A percentile compares a stretch with the other conserved stretches of the same genome.
Evolutionary conservation across 2,329 filamentous ascomycete genomes (phyloP).

Genomic region (Aspergillus sp.): DNA sequence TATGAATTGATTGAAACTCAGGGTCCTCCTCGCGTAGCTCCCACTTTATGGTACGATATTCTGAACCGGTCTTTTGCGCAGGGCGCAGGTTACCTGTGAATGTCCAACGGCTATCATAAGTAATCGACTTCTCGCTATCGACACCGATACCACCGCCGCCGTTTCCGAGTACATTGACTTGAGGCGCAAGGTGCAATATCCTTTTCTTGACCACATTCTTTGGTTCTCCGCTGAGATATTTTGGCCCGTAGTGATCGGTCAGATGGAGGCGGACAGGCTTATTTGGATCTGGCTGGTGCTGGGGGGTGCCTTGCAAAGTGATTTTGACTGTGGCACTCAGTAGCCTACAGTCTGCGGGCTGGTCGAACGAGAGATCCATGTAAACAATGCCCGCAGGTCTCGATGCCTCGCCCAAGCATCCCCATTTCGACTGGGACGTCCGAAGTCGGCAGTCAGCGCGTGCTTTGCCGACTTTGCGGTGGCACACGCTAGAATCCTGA

Average conservation of each 20-base stretch:
- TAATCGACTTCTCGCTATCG: slow-evolving; percentile 11
- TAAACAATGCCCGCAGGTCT: not conserved
- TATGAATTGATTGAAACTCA: not conserved
- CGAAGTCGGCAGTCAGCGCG: slow-evolving; percentile 17
- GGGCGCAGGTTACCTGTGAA: slow-evolving; percentile 16
- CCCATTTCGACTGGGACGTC: slow-evolving; percentile 18
- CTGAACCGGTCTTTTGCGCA: not conserved
- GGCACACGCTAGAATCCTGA: slow-evolving; percentile 12
- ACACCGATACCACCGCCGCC: slow-evolving; percentile 18
- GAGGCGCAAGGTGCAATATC: slow-evolving; percentile 15
- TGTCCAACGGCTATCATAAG: slow-evolving; percentile 13
- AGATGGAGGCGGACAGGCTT: slow-evolving; percentile 3
- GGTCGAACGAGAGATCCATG: slow-evolving; percentile 3
- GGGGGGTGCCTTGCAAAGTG: not conserved
- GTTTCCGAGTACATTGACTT: slow-evolving; percentile 17
- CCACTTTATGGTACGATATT: not conserved
- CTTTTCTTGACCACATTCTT: slow-evolving; percentile 14
- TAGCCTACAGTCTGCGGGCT: not conserved
- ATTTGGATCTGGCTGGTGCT: not conserved
- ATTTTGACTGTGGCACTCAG: not conserved
- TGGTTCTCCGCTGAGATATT: slow-evolving; percentile 16
- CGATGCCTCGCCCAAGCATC: not conserved
- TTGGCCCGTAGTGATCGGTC: slow-evolving; percentile 23
- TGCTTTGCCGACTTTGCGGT: slow-evolving; percentile 13
- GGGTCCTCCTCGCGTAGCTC: not conserved